phyloP scores from a whole-genome alignment of 2,329 filamentous ascomycete genomes.

The Apiospora phragmitis region DNA sequence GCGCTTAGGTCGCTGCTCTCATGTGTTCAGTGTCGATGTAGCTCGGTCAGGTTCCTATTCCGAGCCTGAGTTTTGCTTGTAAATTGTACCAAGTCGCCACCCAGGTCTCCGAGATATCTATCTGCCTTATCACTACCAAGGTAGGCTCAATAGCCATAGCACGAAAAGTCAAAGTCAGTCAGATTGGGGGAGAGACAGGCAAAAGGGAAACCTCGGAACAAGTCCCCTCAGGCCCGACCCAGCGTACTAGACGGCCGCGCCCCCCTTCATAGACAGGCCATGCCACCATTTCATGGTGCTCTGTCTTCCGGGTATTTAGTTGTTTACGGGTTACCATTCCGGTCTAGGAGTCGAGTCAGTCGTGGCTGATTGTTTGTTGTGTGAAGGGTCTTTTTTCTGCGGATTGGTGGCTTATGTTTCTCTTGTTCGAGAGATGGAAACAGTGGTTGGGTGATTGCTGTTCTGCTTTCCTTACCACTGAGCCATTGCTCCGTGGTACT shows the following conservation, averaged over 20 bases:
- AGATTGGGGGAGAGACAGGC: neutral
- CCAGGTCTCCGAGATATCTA: too few species aligned
- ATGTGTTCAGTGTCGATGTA: too few species aligned
- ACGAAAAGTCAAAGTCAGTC: too few species aligned
- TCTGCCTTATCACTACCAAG: too few species aligned
- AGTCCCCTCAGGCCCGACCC: conserved; percentile 7
- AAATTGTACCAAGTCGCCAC: too few species aligned
- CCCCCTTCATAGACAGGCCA: conserved; percentile 4
- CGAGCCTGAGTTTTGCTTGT: too few species aligned
- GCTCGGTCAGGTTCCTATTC: too few species aligned
- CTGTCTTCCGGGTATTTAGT: conserved; percentile 5
- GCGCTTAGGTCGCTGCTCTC: neutral
- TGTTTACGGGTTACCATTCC: conserved; percentile 6
- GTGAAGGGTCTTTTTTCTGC: neutral
- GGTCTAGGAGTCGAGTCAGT: neutral
- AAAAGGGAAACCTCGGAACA: neutral
- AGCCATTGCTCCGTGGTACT: neutral
- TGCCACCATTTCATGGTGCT: neutral
- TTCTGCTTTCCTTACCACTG: conserved; percentile 2
- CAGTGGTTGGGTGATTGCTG: neutral
- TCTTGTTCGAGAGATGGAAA: neutral
- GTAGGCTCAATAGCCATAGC: too few species aligned
- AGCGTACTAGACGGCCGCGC: conserved; percentile 3
- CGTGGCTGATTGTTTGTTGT: neutral
- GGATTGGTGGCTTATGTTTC: conserved; percentile 5